Percentiles rank a stretch among this genome's conserved stretches.
phyloP scores from a whole-genome alignment of 2,329 filamentous ascomycete genomes.

The Phialophora verrucosa region DNA sequence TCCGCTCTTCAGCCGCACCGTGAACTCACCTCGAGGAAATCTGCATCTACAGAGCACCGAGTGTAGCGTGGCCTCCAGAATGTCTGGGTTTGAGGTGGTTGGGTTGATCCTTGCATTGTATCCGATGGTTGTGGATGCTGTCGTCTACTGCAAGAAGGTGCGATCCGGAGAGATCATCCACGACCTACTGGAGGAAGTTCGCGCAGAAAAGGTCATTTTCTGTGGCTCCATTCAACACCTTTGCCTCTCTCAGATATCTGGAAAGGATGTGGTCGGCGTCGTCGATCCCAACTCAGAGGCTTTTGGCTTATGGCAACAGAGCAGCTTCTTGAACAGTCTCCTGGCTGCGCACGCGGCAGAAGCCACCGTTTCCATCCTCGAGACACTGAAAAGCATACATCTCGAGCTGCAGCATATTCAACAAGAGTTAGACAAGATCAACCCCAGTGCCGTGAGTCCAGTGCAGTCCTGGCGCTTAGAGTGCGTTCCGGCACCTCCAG shows the following conservation, averaged over 20 bases:
- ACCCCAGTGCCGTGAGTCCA: not conserved
- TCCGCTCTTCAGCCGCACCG: not conserved
- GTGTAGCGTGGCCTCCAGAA: not conserved
- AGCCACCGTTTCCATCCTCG: not conserved
- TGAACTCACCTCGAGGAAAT: not conserved
- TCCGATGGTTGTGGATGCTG: not conserved
- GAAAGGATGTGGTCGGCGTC: not conserved
- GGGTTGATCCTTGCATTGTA: not conserved
- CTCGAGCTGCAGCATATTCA: not conserved
- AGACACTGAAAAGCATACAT: not conserved
- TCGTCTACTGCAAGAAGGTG: not conserved
- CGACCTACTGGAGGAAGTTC: slow-evolving; percentile 8
- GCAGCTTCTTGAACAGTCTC: not conserved
- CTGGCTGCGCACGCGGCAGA: not conserved
- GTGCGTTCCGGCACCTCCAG: not conserved
- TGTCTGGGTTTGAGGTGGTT: not conserved
- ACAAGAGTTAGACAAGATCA: not conserved
- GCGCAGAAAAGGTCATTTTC: slow-evolving; percentile 11
- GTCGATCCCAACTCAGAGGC: not conserved
- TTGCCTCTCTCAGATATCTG: not conserved
- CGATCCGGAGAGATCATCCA: slow-evolving; percentile 9
- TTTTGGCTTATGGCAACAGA: not conserved
- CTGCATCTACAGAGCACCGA: not conserved
- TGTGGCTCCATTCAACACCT: slow-evolving; percentile 9
- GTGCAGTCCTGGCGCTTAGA: not conserved